phyloP scores from a whole-genome alignment of 176 grass and related monocot genomes.

The Tillandsia leiboldiana region DNA sequence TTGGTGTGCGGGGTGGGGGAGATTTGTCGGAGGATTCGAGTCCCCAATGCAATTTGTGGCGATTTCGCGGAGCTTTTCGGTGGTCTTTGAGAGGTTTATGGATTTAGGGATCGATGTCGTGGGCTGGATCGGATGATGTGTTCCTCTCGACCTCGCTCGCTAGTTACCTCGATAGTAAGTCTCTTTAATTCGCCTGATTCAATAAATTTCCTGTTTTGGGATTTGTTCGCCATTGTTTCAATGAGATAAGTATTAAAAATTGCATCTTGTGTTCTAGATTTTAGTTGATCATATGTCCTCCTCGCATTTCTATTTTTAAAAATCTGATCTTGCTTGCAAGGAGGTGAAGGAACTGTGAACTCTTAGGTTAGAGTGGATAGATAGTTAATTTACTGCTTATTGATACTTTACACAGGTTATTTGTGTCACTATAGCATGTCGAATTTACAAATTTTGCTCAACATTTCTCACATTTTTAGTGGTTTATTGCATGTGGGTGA shows the following conservation, averaged over 20 bases:
- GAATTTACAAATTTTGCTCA: too few relatives aligned
- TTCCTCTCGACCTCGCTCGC: slow-evolving; percentile 26
- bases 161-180: slow-evolving; percentile 26
- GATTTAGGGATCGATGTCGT: slow-evolving; percentile 23
- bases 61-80: not conserved
- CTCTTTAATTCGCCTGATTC: not conserved
- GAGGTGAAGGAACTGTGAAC: too few relatives aligned
- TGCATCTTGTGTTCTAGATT: not conserved
- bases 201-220: not conserved
- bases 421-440: too few relatives aligned
- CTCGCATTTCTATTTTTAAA: too few relatives aligned
- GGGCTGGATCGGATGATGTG: slow-evolving; percentile 22
- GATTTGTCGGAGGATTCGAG: not conserved
- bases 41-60: slow-evolving; percentile 15
- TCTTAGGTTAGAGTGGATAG: too few relatives aligned
- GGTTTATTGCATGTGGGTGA: too few relatives aligned
- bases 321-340: too few relatives aligned
- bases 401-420: too few relatives aligned
- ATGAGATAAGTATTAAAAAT: not conserved
- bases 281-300: too few relatives aligned
- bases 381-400: too few relatives aligned
- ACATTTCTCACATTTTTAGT: too few relatives aligned
- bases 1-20: not conserved
- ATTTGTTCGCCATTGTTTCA: not conserved
- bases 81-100: slow-evolving; percentile 7